These are phyloP conservation scores for Colletotrichum somersetense DNA, from an alignment of 2,329 filamentous ascomycete species.

Conservation along the genomic window DNA sequence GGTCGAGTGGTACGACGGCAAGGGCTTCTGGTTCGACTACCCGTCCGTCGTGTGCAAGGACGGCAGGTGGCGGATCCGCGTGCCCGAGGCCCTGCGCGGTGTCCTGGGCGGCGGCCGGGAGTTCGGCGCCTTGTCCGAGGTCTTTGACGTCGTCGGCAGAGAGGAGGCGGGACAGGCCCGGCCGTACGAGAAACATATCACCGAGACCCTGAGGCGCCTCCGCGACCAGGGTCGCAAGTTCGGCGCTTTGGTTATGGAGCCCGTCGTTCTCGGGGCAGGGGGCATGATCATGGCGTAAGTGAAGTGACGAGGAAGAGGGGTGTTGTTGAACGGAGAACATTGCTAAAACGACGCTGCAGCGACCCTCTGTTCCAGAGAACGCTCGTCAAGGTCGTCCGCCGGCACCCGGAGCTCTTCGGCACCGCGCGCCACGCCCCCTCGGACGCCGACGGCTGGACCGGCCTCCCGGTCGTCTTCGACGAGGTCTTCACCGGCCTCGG, in stretches of 20 bases:
- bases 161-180: constrained; percentile 57
- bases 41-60: constrained; percentile 76
- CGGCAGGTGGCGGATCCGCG: constrained; percentile 75
- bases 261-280: constrained; percentile 83
- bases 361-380: constrained; percentile 85
- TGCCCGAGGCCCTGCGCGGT: constrained; percentile 62
- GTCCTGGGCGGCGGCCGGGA: constrained; percentile 54
- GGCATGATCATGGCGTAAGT: constrained; percentile 85
- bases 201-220: constrained; percentile 64
- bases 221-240: constrained; percentile 72
- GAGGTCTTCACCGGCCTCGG: constrained; percentile 91
- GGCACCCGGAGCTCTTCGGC: constrained; percentile 67
- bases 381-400: constrained; percentile 76
- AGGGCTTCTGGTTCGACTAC: constrained; percentile 85
- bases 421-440: constrained; percentile 38
- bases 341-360: constrained; percentile 54
- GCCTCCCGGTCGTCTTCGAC: constrained; percentile 84
- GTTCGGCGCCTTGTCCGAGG: constrained; percentile 63
- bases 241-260: constrained; percentile 84
- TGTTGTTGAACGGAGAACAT: not conserved
- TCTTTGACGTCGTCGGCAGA: constrained; percentile 71
- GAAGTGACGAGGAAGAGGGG: not conserved
- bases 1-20: constrained; percentile 86
- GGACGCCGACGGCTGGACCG: constrained; percentile 68
- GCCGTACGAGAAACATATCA: constrained; percentile 73